phyloP scores from a whole-genome alignment of 495 filamentous ascomycete species.

The Hyaloscypha variabilis region DNA sequence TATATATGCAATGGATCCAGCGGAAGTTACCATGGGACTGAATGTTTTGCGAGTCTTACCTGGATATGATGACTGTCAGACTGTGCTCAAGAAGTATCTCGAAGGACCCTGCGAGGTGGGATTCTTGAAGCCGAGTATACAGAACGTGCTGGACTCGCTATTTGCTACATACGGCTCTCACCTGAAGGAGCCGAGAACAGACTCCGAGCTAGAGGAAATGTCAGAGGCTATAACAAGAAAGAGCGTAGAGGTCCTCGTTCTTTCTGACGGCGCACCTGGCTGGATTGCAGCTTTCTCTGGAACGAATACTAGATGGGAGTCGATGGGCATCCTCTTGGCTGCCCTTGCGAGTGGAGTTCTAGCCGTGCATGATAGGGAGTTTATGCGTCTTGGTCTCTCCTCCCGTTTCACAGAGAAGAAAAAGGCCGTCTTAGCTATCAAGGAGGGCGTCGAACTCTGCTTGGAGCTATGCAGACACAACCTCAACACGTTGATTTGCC shows the following conservation, averaged over 20 bases:
- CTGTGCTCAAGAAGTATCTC: not conserved
- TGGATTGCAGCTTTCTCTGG: slow-evolving; percentile 23
- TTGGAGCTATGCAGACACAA: slow-evolving; percentile 50
- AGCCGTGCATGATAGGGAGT: slow-evolving; percentile 4
- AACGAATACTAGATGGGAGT: slow-evolving; percentile 24
- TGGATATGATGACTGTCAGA: not conserved
- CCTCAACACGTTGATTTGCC: slow-evolving; percentile 51
- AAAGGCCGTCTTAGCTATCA: slow-evolving; percentile 39
- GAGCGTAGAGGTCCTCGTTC: slow-evolving; percentile 50
- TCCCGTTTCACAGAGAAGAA: slow-evolving; percentile 33
- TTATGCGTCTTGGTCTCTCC: slow-evolving; percentile 16
- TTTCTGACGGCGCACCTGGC: slow-evolving; percentile 5
- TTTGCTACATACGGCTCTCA: slow-evolving; percentile 10
- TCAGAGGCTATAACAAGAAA: slow-evolving; percentile 71
- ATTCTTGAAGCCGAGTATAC: not conserved
- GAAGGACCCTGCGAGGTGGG: not conserved
- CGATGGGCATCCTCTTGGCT: slow-evolving; percentile 18
- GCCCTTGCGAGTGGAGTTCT: slow-evolving; percentile 2
- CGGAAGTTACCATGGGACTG: not conserved
- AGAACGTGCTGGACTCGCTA: not conserved
- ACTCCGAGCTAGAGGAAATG: slow-evolving; percentile 40
- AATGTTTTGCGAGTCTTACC: not conserved
- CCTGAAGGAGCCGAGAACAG: slow-evolving; percentile 9
- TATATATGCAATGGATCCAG: not conserved
- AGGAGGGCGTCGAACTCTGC: slow-evolving; percentile 46